Evolutionary conservation across 2,329 filamentous ascomycete genomes (phyloP).

Genomic region (Aspergillus eucalypticola): DNA sequence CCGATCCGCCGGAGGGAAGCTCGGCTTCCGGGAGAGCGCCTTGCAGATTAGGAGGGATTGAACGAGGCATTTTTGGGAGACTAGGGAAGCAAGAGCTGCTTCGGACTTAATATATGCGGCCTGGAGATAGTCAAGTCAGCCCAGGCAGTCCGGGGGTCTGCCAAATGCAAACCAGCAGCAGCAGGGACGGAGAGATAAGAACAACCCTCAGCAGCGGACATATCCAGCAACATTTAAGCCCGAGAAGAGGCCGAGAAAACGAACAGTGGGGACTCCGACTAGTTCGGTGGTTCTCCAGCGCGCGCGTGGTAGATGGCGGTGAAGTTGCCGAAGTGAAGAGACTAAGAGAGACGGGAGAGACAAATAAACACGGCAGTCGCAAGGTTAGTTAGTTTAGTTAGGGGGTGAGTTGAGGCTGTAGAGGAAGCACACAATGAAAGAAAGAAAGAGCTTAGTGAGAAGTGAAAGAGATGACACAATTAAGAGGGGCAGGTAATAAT

Average conservation of each 20-base stretch:
- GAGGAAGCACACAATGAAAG: neutral
- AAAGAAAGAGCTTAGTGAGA: too few species aligned
- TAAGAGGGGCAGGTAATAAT: too few species aligned
- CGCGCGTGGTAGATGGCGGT: neutral
- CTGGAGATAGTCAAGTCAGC: neutral
- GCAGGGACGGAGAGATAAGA: neutral
- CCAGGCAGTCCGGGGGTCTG: neutral
- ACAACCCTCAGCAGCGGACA: neutral
- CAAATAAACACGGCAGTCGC: neutral
- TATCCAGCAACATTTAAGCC: slow-evolving; percentile 1
- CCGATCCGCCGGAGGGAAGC: slow-evolving; percentile 8
- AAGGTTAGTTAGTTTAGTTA: neutral
- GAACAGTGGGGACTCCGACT: neutral
- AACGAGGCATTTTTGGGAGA: slow-evolving; percentile 33
- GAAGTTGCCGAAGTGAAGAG: neutral
- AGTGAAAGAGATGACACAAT: too few species aligned
- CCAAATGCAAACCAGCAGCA: neutral
- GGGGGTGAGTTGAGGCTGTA: neutral
- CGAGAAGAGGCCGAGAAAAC: neutral
- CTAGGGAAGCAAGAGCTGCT: slow-evolving; percentile 4
- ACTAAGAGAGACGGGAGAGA: neutral
- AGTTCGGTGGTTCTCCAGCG: neutral
- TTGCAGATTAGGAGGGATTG: slow-evolving; percentile 28
- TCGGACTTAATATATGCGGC: neutral
- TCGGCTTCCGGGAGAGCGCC: slow-evolving; percentile 20